Evolutionary conservation across 2,329 filamentous ascomycete genomes (phyloP), one percentile per base, ranked within the genome.

Genomic region (Ceratocystis cacaofunesta): DNA sequence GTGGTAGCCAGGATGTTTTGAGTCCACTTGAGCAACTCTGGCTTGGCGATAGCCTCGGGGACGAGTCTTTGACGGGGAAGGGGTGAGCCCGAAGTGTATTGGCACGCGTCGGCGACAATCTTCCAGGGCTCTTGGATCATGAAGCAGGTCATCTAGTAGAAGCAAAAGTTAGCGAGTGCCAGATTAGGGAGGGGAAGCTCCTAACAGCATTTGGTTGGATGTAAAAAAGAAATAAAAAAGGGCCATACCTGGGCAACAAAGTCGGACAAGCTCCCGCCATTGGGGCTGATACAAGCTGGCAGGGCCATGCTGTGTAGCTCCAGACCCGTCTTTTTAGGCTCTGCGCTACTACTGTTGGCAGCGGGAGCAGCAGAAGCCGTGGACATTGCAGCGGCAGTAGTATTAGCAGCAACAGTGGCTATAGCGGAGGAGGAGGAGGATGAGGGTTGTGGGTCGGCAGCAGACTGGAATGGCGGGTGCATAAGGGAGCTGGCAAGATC

Each of bases 91-190:
- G 44, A 57, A 1, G 76, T 73, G 66, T 83, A 76, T 8, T 85
- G 83, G 72, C 92, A 87, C 46, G 92, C 89, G 66, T 84, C 81
- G 70, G 88, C 83, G 17, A 97, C 78, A 25, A 88, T 87, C n/a
- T 87, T 82, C 55, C 89, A 87, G 17, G 88, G 88, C 75, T 97
- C 92, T 73, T 97, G 97, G 92, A 94, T 97, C 77, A 97, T 96
- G 15, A 99, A 80, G 72, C 92, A 96, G 12, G 92, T 95, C 75
- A 97, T 89, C 89, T 96, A 71, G 2, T 66, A 28, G 28, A 15
- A 32, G 19, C 2, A 7, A 30, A 6, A 4, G 48, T 22, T 25
- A 36, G 48, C 12, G 48, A 0, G 8, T 41, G 62, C 43, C 57
- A 57, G 61, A 10, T 36, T 1, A 10, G 12, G 30, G 28, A 10